Percentiles rank a stretch among this genome's conserved stretches.
Conservation (phyloP, 1,284 basidiomycete genomes). For the Ganoderma leucocontextum region DNA sequence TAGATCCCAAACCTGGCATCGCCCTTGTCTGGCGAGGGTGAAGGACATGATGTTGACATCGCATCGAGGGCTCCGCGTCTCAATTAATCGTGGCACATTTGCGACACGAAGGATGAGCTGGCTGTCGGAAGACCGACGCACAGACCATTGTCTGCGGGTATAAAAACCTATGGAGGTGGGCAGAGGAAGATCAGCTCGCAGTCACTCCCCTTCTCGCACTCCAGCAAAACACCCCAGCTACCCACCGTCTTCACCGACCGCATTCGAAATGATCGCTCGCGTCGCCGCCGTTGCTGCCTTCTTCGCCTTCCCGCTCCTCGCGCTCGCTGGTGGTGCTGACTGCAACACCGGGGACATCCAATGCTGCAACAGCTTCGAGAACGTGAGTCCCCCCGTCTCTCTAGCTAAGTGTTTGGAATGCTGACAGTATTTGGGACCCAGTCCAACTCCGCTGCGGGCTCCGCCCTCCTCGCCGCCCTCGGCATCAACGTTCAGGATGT, state of each 20-base stretch:
- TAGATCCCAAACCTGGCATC: background rate
- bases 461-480: conserved; percentile 23
- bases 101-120: background rate
- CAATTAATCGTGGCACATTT: background rate
- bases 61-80: background rate
- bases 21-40: background rate
- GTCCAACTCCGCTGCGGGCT: conserved; percentile 22
- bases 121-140: background rate
- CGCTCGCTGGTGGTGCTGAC: conserved; percentile 20
- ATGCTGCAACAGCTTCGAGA: conserved; percentile 31
- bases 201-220: conserved; percentile 18
- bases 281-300: conserved; percentile 26
- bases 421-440: background rate
- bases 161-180: conserved; percentile 9
- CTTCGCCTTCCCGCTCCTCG: conserved; percentile 33
- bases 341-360: conserved; percentile 31
- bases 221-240: conserved; percentile 14
- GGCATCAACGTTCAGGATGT: conserved; percentile 26
- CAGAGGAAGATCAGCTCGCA: conserved; percentile 21
- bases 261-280: conserved; percentile 27
- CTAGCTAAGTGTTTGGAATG: background rate
- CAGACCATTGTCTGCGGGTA: conserved; percentile 12
- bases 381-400: conserved; percentile 14
- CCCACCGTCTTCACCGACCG: background rate
- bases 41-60: background rate